Base-by-base conservation (phyloP, 2,329 filamentous ascomycete species). In the Aspergillus sp. region DNA sequence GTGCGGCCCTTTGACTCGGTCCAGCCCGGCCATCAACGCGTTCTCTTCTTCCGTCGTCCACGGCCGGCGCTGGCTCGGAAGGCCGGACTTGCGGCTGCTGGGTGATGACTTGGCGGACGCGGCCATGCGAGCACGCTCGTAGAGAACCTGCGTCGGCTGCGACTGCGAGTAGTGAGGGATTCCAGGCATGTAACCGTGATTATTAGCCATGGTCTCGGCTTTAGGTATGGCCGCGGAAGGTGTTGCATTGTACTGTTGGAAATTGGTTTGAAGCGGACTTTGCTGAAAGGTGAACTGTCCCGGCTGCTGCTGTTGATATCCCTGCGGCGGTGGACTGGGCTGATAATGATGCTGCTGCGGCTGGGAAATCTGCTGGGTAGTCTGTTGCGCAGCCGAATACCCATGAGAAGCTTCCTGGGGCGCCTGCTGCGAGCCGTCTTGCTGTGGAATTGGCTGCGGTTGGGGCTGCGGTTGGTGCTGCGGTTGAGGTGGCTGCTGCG, bases 11-110 rank as follows among this genome's bases (percentile, higher is more conserved):
- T 88, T 86, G 29, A 94, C 86, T 54, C 82, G 77, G 51, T 93
- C 86, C 3, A 94, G 73, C 1, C 86, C 86, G 30, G 82, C 76
- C 80, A 94, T 89, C 12, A 94, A 68, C 0, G 86, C 86, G 56
- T 86, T 86, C 53, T 94, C 86, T 59, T 94, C 86, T 42, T 91
- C 84, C 3, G 82, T 78, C 1, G 81, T 85, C 86, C 86, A 94
- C 0, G 86, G 85, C 16, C 86, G 74, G 19, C 86, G 74, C 47
- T 73, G 69, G 32, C 65, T 72, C 4, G 71, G 71, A 8, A 69
- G 53, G 7, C 70, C 69, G 1, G 68, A 64, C 35, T 71, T 66
- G 30, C 69, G 66, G 35, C 61, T 64, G 30, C 63, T 68, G 1
- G 71, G 66, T 3, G 69, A 71, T n/a, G 68, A 62, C 45, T 73